These are phyloP conservation scores for Geotrichum reessii DNA, from an alignment of 1,139 yeast genomes.

Conservation along the genomic window DNA sequence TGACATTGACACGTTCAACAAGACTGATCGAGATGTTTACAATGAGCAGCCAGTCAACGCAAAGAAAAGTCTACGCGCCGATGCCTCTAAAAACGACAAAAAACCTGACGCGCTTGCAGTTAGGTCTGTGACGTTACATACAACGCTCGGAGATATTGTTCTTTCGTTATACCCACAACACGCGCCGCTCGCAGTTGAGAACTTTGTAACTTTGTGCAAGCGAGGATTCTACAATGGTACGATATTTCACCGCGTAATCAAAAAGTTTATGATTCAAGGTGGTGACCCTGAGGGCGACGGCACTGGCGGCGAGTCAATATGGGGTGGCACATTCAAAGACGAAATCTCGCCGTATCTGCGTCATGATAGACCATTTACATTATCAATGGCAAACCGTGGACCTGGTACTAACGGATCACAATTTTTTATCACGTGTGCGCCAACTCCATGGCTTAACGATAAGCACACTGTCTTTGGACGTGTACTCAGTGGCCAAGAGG, in stretches of 20 bases:
- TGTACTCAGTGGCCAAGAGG: constrained; percentile 40
- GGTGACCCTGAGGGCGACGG: constrained; percentile 51
- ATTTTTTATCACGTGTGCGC: constrained; percentile 49
- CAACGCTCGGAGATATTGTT: constrained; percentile 45
- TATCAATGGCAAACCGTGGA: constrained; percentile 62
- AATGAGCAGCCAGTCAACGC: constrained; percentile 8
- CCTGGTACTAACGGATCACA: constrained; percentile 59
- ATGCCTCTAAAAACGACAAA: not conserved
- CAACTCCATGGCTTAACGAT: constrained; percentile 47
- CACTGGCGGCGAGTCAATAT: constrained; percentile 45
- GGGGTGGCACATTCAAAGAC: constrained; percentile 42
- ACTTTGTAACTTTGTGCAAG: constrained; percentile 39
- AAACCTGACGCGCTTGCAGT: constrained; percentile 10
- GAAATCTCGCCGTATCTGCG: constrained; percentile 40
- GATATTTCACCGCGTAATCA: constrained; percentile 46
- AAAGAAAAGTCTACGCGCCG: not conserved
- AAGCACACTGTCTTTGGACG: constrained; percentile 60
- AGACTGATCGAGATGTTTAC: constrained; percentile 15
- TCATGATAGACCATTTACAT: constrained; percentile 42
- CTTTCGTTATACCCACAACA: constrained; percentile 37
- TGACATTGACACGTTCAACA: constrained; percentile 19
- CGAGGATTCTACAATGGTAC: constrained; percentile 41
- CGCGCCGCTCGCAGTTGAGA: constrained; percentile 45
- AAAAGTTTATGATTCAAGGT: constrained; percentile 49
- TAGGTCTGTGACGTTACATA: constrained; percentile 36